phyloP scores from a whole-genome alignment of 2,329 filamentous ascomycete species.

The Xylariaceae sp. region DNA sequence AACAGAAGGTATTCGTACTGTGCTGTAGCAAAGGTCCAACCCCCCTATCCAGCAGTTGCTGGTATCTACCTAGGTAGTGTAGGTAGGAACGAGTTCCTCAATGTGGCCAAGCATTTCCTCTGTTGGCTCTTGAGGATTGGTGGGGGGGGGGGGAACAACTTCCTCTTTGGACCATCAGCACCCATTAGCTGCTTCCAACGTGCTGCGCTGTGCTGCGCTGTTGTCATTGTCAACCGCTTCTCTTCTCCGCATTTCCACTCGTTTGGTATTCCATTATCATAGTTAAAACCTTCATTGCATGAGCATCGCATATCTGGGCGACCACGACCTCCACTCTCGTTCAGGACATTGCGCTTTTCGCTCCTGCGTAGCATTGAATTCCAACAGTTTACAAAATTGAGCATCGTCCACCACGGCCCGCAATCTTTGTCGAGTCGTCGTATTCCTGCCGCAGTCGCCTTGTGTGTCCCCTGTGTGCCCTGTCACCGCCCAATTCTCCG shows the following conservation, averaged over 20 bases:
- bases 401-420: not conserved
- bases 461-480: not conserved
- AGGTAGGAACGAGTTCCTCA: constrained; percentile 1
- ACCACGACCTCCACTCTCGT: constrained; percentile 2
- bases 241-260: constrained; percentile 2
- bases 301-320: not conserved
- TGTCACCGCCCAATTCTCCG: not conserved
- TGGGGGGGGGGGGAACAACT: too few relatives aligned
- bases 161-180: constrained; percentile 12
- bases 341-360: constrained; percentile 9
- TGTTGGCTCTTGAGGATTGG: too few relatives aligned
- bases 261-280: constrained; percentile 9
- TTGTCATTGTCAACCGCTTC: constrained; percentile 9
- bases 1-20: not conserved
- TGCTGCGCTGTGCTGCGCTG: too few relatives aligned
- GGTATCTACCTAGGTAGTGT: too few relatives aligned
- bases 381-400: constrained; percentile 2
- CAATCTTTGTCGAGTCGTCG: constrained; percentile 11
- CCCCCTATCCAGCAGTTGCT: not conserved
- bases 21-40: not conserved
- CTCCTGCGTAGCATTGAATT: not conserved
- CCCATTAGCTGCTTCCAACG: not conserved
- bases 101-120: not conserved
- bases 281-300: constrained; percentile 1
- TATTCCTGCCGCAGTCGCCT: constrained; percentile 2